phyloP scores from a whole-genome alignment of 805 yeast genomes.

The Torulaspora delbrueckii region DNA sequence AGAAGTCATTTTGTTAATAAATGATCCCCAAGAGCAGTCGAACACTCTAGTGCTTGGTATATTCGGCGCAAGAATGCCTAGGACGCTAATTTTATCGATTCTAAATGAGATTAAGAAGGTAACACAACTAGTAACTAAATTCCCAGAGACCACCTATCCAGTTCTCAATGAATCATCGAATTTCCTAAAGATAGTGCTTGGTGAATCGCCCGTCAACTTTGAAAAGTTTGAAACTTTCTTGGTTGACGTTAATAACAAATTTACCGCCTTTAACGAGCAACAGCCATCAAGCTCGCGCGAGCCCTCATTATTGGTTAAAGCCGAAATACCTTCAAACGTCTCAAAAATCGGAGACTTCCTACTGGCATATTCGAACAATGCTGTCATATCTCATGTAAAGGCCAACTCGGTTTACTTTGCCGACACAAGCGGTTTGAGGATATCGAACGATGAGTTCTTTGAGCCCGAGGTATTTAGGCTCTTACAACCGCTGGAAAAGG shows the following conservation, averaged over 20 bases:
- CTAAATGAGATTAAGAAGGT: slow-evolving; percentile 62
- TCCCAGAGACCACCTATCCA: slow-evolving; percentile 47
- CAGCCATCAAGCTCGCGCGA: slow-evolving; percentile 24
- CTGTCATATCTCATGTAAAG: slow-evolving; percentile 29
- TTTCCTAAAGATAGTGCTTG: slow-evolving; percentile 29
- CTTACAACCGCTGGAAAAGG: slow-evolving; percentile 35
- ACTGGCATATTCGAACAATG: slow-evolving; percentile 26
- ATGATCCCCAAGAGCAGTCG: slow-evolving; percentile 19
- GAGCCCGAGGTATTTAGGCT: slow-evolving; percentile 32
- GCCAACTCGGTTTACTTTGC: slow-evolving; percentile 31
- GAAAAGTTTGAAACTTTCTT: slow-evolving; percentile 56
- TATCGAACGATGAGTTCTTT: slow-evolving; percentile 32
- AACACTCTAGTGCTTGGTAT: slow-evolving; percentile 52
- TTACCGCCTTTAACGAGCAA: slow-evolving; percentile 31
- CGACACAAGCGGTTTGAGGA: slow-evolving; percentile 31
- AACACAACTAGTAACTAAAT: slow-evolving; percentile 49
- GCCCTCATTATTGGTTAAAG: slow-evolving; percentile 52
- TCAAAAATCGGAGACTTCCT: slow-evolving; percentile 28
- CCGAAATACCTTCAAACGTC: slow-evolving; percentile 48
- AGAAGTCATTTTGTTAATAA: slow-evolving; percentile 53
- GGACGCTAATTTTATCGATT: slow-evolving; percentile 61
- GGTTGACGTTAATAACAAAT: slow-evolving; percentile 46
- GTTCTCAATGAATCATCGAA: slow-evolving; percentile 33
- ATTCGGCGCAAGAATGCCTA: slow-evolving; percentile 62
- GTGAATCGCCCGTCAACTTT: slow-evolving; percentile 50